Evolutionary conservation across 768 basidiomycete genomes (phyloP), one percentile per base, ranked within the genome.

Genomic region (Calocybe cyanea): DNA sequence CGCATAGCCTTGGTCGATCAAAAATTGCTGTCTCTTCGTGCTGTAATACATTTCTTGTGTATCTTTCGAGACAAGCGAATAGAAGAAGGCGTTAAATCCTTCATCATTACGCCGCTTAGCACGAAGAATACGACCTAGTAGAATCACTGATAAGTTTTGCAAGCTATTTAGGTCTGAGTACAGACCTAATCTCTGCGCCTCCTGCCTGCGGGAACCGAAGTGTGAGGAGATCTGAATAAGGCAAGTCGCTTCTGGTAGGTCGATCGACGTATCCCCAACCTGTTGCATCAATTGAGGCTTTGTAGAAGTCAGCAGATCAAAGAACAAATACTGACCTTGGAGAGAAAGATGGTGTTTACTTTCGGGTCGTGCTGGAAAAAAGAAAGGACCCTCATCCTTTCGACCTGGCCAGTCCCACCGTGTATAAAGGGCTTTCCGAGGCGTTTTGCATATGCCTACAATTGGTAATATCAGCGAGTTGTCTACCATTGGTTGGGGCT

Each of bases 31-130:
- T 13, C 96, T 83, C 68, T 99, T 99, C 2, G 96, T 95, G 63
- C 91, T 94, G 75, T 97, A 99, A 67, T 85, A 99, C 92, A 98
- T 98, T 68, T 98, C 96, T 60, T 96, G 92, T 3, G 95, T 99
- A 68, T 97, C 95, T 66, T 96, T 96, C 19, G 94, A 97, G 25
- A 99, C 96, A 6, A 99, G 81, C 24, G 96, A 97, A 65, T 99
- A 99, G 69, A 99, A 99, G 71, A 98, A 99, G 18, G 96, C 96
- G 53, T 99, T 99, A 72, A 99, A 99, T 1, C 96, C 96, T 67
- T 98, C 96, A 58, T 99, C 96, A 60, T 99, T 99, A 52, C 96
- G 78, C 48, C 96, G 80, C 65, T 99, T 99, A 7, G 96, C 96
- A 37, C 96, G 87, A 36, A 99, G 70, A 57, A 99, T 99, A 37